Evolutionary conservation across 495 filamentous ascomycete genomes (phyloP).

Genomic region (Talaromyces borbonicus): DNA sequence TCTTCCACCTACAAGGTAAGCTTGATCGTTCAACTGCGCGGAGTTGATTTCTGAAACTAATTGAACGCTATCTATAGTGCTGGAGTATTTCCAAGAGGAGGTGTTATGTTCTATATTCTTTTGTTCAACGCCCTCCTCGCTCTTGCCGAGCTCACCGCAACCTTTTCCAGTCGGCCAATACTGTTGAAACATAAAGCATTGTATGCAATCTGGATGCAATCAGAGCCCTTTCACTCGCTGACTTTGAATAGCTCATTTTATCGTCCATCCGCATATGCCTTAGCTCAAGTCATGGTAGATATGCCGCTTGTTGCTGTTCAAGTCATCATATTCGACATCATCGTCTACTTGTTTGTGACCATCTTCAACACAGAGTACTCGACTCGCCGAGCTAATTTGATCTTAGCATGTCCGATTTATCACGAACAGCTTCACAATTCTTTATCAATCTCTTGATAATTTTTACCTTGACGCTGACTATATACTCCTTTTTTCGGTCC

Average conservation of each 20-base stretch:
- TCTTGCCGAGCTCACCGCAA: constrained; percentile 61
- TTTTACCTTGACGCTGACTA: constrained; percentile 55
- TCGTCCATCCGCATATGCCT: constrained; percentile 65
- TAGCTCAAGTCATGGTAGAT: constrained; percentile 70
- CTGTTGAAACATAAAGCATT: constrained; percentile 74
- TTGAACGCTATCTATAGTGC: constrained; percentile 19
- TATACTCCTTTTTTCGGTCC: constrained; percentile 72
- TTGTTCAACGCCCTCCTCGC: constrained; percentile 77
- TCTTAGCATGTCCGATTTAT: constrained; percentile 46
- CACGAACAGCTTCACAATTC: constrained; percentile 64
- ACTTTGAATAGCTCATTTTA: constrained; percentile 52
- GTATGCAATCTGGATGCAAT: constrained; percentile 14
- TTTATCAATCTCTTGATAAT: constrained; percentile 65
- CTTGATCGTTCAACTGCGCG: background rate
- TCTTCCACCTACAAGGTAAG: constrained; percentile 45
- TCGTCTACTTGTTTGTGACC: constrained; percentile 57
- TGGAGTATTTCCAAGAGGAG: constrained; percentile 39
- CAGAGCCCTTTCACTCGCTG: constrained; percentile 4
- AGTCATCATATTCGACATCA: constrained; percentile 59
- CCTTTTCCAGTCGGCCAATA: constrained; percentile 62
- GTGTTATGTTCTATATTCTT: constrained; percentile 63
- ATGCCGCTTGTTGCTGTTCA: constrained; percentile 61
- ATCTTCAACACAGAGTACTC: no score
- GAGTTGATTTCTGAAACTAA: constrained; percentile 8
- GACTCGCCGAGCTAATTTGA: constrained; percentile 8